A percentile compares a stretch with the other conserved stretches of the same genome.
Evolutionary conservation across 805 yeast genomes (phyloP).

Genomic region (Nakazawaea anatomiae): DNA sequence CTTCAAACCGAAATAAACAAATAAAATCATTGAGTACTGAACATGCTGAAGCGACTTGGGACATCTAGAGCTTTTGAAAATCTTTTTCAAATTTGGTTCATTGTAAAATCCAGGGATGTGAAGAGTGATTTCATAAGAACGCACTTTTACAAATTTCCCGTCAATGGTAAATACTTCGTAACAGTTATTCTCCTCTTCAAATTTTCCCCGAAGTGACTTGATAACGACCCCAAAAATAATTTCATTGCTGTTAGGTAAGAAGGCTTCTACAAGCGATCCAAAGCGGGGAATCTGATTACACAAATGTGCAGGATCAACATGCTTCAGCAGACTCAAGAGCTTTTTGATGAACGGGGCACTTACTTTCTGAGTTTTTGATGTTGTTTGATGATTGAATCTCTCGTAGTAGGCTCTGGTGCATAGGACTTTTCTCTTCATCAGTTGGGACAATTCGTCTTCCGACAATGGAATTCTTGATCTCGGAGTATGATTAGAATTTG

Average conservation of each 20-base stretch:
- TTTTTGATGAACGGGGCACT: neutral
- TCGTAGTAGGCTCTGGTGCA: neutral
- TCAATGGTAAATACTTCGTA: constrained; percentile 26
- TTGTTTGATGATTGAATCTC: neutral
- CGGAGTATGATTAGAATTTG: neutral
- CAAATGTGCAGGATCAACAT: too few species aligned
- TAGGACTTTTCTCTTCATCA: neutral
- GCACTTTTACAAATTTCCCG: constrained; percentile 24
- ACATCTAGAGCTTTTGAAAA: neutral
- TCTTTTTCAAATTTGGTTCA: constrained; percentile 15
- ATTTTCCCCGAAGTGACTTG: constrained; percentile 24
- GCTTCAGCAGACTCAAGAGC: neutral
- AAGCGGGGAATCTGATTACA: constrained; percentile 8
- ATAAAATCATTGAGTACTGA: constrained; percentile 22
- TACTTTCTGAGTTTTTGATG: neutral
- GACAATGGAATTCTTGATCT: neutral
- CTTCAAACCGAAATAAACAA: constrained; percentile 17
- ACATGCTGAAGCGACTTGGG: constrained; percentile 19
- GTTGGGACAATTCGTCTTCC: neutral
- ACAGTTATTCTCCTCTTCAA: constrained; percentile 24
- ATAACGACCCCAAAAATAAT: constrained; percentile 32
- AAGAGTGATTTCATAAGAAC: constrained; percentile 25
- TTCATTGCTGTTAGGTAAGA: constrained; percentile 12
- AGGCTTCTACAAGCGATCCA: constrained; percentile 37
- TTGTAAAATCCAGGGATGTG: constrained; percentile 24